Evolutionary conservation across 805 yeast genomes (phyloP), one percentile per base, ranked within the genome.

Genomic region (Saturnispora sekii): DNA sequence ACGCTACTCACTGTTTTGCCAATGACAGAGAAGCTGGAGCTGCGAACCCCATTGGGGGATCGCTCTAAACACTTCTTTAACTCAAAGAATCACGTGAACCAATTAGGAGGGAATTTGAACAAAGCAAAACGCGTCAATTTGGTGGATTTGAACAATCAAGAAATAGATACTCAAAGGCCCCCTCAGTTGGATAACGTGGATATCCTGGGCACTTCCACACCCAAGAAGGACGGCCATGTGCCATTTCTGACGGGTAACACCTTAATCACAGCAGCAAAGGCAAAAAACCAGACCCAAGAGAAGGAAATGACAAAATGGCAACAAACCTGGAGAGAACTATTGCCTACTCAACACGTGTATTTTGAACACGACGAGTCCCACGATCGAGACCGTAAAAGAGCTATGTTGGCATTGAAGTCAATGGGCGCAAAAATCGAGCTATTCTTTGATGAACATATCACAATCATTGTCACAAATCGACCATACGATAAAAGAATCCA

Each of bases 401-500:
- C 70, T 2, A 57, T 56, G 18, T 53, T 55, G 31, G 59, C 73
- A 4, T 49, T 60, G 16, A 62, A 56, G 45, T 62, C 68, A 2
- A 63, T 79, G 18, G 84, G 81, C 10, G 81, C 84, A 9, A 67
- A 67, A 14, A 67, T 80, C 26, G 76, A 74, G 38, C 69, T 71
- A 10, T 81, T 81, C 53, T 82, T 79, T 54, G 79, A 77, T 52
- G 67, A 66, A 32, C 69, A 69, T 31, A 84, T 72, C 51, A 85
- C 96, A 10, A 85, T 88, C 43, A 88, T 90, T 26, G 76, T 90
- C 17, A 78, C 93, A 11, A 71, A 79, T 51, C 70, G 95, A 48
- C 58, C 70, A 40, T 65, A 67, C 59, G 61, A 69, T 54, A 50
- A 70, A 47, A 55, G 51, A 49, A 57, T 53, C 35, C 68, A 59